Base-by-base conservation (phyloP, 2,329 filamentous ascomycete genomes). In the Fonsecaea pedrosoi region DNA sequence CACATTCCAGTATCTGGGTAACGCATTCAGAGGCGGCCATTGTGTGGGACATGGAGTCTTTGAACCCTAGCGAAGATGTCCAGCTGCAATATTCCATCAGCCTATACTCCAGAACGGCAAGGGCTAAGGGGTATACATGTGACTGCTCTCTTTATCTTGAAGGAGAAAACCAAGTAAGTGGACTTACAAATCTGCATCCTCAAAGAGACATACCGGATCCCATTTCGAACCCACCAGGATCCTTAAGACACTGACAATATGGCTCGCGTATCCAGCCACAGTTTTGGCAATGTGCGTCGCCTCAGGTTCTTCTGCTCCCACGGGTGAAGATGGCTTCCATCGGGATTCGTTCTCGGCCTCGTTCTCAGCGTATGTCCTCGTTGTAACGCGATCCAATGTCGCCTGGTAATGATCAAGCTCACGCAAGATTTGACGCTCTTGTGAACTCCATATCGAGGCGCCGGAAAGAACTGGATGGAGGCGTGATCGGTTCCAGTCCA, bases 191-290 rank as follows among this genome's bases (percentile, higher is more conserved):
- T 82, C 82, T 25, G 79, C 76, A 66, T 83, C 79, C 64, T 85
- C 82, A 50, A 85, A 75, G 78, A 84, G 82, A 37, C 77, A 80
- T 40, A 84, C 80, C 2, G 81, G 80, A 67, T 84, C 82, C 82
- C 81, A 84, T 72, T 83, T 83, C 0, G 82, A 82, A 65, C 83
- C 78, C 0, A 84, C 74, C 0, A 84, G 75, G 3, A 85, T 82
- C 64, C 83, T 77, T 0, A 85, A 76, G 0, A 84, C 82, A 58
- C 82, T 81, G 0, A 84, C 71, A 18, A 85, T 80, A 68, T 83
- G 80, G 0, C 77, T 82, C 66, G 79, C 81, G 72, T 85, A 84
- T 0, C 80, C 80, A n/a, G 77, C 77, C 1, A 83, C 81, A 0
- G 83, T 77, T 18, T 78, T 70, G 35, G 75, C 54, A 75, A 74